phyloP scores from a whole-genome alignment of 129 eudicot species.

The Kitagawia praeruptora region DNA sequence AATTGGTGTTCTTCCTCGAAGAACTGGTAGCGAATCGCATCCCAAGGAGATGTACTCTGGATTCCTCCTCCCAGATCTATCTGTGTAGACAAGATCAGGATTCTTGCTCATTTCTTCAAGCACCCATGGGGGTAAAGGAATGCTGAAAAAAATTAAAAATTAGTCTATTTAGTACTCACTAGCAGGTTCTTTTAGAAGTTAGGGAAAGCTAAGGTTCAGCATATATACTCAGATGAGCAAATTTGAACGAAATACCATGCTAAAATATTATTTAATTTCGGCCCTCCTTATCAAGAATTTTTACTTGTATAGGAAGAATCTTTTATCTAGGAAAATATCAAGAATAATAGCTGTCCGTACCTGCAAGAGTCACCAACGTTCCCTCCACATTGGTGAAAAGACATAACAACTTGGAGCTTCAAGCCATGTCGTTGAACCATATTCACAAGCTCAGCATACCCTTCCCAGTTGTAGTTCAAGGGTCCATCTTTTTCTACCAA shows the following conservation, averaged over 20 bases:
- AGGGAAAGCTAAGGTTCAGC: background rate
- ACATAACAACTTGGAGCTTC: constrained; percentile 96
- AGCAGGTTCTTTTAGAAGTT: background rate
- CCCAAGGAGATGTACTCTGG: constrained; percentile 90
- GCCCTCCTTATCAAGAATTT: background rate
- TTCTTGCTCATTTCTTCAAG: constrained; percentile 91
- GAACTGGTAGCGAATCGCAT: constrained; percentile 75
- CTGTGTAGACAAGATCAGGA: constrained; percentile 91
- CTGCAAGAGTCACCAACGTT: constrained; percentile 99
- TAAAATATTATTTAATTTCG: background rate
- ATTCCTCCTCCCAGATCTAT: constrained; percentile 80
- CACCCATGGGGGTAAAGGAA: constrained; percentile 96
- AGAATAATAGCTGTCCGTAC: constrained; percentile 39
- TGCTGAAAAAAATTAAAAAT: constrained; percentile 32
- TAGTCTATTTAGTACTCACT: background rate
- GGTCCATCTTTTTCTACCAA: constrained; percentile 92
- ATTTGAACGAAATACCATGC: background rate
- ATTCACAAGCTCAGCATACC: constrained; percentile 76
- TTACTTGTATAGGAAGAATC: background rate
- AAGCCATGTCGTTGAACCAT: constrained; percentile 84
- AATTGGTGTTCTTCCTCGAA: constrained; percentile 93
- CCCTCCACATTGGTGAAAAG: constrained; percentile 98
- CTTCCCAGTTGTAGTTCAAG: constrained; percentile 81
- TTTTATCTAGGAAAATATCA: background rate
- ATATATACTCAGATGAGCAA: background rate